Evolutionary conservation across 225 moss, liverwort and hornwort species (phyloP).

Genomic region (Antitrichia curtipendula): DNA sequence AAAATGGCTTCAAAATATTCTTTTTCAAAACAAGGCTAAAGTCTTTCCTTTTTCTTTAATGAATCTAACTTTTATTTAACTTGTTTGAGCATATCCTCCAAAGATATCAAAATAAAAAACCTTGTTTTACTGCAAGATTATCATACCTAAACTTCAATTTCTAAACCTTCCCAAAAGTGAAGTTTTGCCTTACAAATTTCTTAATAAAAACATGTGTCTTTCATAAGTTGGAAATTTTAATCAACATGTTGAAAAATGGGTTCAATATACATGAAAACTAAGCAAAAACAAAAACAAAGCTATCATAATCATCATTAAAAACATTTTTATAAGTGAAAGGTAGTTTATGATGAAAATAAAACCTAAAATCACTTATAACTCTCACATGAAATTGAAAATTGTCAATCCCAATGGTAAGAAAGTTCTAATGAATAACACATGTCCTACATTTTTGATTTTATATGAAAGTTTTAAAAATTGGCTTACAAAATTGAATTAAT

Average conservation of each 20-base stretch:
- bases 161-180: background rate
- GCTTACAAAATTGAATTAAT: no score
- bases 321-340: no score
- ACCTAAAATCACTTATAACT: background rate
- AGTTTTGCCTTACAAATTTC: no score
- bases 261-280: no score
- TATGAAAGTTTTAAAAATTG: no score
- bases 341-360: background rate
- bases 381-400: background rate
- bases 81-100: no score
- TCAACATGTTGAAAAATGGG: no score
- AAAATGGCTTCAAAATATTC: background rate
- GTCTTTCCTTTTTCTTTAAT: no score
- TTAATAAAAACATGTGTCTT: no score
- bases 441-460: background rate
- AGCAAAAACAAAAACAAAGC: no score
- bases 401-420: background rate
- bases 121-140: background rate
- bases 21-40: background rate
- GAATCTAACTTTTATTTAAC: background rate
- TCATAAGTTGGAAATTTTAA: no score
- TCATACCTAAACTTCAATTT: background rate
- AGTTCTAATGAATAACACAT: background rate
- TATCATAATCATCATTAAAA: no score
- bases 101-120: background rate